Evolutionary conservation across 345 rosid species (phyloP).

Genomic region (Mallotus nudiflorus): DNA sequence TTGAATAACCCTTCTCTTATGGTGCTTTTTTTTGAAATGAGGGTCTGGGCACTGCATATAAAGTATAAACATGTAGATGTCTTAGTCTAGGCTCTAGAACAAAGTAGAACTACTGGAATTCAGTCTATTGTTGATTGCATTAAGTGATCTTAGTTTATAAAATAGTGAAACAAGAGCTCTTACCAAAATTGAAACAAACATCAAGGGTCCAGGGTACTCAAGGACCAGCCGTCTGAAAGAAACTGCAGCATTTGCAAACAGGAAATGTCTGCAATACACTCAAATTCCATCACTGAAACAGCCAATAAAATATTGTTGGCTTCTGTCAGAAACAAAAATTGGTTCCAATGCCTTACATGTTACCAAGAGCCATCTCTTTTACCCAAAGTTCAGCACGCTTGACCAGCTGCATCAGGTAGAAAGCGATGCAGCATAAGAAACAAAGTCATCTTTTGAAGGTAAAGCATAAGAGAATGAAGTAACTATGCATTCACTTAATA

Average conservation of each 20-base stretch:
- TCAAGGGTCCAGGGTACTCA: constrained; percentile 76
- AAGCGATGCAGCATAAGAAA: constrained; percentile 17
- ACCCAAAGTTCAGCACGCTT: constrained; percentile 82
- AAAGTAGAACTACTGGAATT: background rate
- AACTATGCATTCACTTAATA: constrained; percentile 29
- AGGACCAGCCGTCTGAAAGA: constrained; percentile 65
- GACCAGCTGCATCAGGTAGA: constrained; percentile 57
- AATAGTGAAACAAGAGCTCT: constrained; percentile 19
- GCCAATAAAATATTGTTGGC: constrained; percentile 1
- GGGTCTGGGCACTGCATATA: constrained; percentile 90
- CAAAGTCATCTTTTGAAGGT: constrained; percentile 1
- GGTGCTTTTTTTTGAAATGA: constrained; percentile 93
- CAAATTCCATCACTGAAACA: constrained; percentile 23
- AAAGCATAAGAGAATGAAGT: constrained; percentile 7
- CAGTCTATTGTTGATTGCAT: background rate
- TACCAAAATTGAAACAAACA: constrained; percentile 83
- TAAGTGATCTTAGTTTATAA: background rate
- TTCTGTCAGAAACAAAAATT: constrained; percentile 4
- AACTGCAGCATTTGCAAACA: constrained; percentile 76
- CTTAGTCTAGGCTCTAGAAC: constrained; percentile 5
- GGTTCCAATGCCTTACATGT: constrained; percentile 51
- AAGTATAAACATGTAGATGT: background rate
- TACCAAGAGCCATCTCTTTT: constrained; percentile 66
- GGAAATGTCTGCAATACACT: constrained; percentile 65
- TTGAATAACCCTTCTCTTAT: constrained; percentile 86